phyloP scores from a whole-genome alignment of 2,329 filamentous ascomycete species.

The Sarocladium brachiariae region DNA sequence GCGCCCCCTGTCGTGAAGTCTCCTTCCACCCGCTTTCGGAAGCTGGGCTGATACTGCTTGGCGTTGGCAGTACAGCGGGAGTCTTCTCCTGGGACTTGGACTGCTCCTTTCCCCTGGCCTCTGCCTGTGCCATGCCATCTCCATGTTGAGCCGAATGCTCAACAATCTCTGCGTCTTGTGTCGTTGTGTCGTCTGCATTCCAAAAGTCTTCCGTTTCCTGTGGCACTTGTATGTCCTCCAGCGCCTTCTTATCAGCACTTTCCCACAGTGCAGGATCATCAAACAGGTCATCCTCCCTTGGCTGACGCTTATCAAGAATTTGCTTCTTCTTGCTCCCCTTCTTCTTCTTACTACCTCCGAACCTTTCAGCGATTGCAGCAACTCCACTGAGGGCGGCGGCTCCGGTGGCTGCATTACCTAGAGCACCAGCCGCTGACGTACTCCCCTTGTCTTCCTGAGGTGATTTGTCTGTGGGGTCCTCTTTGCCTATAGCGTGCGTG shows the following conservation, averaged over 20 bases:
- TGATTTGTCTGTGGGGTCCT: neutral
- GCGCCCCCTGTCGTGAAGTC: constrained; percentile 16
- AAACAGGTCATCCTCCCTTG: constrained; percentile 35
- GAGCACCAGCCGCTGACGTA: neutral
- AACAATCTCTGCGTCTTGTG: constrained; percentile 9
- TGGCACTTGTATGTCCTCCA: constrained; percentile 18
- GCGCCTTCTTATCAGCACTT: constrained; percentile 30
- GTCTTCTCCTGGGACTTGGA: constrained; percentile 5
- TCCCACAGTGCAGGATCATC: constrained; percentile 39
- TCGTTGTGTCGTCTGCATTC: constrained; percentile 17
- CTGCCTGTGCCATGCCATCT: neutral
- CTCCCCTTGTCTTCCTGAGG: neutral
- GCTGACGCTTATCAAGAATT: constrained; percentile 31
- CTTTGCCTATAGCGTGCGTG: neutral
- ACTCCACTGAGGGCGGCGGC: constrained; percentile 23
- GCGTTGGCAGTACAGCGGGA: constrained; percentile 13
- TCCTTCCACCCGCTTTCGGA: constrained; percentile 19
- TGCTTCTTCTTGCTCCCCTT: constrained; percentile 32
- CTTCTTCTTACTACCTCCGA: constrained; percentile 26
- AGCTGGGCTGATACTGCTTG: constrained; percentile 16
- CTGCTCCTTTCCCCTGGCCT: neutral
- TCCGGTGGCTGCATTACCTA: constrained; percentile 18
- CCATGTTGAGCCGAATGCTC: constrained; percentile 1
- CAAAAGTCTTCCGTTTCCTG: constrained; percentile 21
- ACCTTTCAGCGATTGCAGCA: constrained; percentile 22